These are phyloP conservation scores for Globomyces pollinis-pini DNA, from an alignment of 192 early-diverging fungal genomes.

Conservation along the genomic window DNA sequence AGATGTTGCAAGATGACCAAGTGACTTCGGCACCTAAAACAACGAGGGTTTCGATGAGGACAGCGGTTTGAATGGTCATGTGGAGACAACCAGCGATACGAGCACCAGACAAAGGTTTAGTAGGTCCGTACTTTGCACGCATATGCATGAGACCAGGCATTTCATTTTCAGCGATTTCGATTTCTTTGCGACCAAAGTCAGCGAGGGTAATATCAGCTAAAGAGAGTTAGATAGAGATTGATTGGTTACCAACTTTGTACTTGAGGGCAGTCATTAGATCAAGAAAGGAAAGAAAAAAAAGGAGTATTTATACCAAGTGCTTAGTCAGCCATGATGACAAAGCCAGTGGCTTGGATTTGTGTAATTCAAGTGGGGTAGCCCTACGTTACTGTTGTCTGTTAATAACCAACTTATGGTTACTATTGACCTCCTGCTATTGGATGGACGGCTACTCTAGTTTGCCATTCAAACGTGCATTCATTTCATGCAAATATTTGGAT, in stretches of 20 bases:
- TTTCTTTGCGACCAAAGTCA: slow-evolving; percentile 96
- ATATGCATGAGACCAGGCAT: slow-evolving; percentile 97
- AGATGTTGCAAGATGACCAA: slow-evolving; percentile 85
- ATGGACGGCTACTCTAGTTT: too few species aligned
- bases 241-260: slow-evolving; percentile 52
- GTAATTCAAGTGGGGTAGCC: too few species aligned
- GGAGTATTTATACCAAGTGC: too few species aligned
- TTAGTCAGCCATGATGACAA: too few species aligned
- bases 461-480: too few species aligned
- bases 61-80: slow-evolving; percentile 99
- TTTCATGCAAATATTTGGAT: too few species aligned
- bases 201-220: slow-evolving; percentile 91
- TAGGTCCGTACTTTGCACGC: slow-evolving; percentile 83
- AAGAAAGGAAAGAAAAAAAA: too few species aligned
- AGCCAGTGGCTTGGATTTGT: too few species aligned
- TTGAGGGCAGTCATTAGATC: slow-evolving; percentile 1
- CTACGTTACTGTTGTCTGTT: too few species aligned
- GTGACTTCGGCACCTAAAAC: slow-evolving; percentile 91
- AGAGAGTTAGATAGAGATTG: too few species aligned
- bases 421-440: too few species aligned
- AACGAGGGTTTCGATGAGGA: slow-evolving; percentile 94
- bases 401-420: too few species aligned
- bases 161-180: slow-evolving; percentile 92
- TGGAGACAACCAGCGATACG: slow-evolving; percentile 97
- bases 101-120: slow-evolving; percentile 86